Percentiles rank a stretch among this genome's conserved stretches.
These are phyloP conservation scores for Brasenia schreberi DNA, from an alignment of 164 flowering plant species.

Conservation along the genomic window DNA sequence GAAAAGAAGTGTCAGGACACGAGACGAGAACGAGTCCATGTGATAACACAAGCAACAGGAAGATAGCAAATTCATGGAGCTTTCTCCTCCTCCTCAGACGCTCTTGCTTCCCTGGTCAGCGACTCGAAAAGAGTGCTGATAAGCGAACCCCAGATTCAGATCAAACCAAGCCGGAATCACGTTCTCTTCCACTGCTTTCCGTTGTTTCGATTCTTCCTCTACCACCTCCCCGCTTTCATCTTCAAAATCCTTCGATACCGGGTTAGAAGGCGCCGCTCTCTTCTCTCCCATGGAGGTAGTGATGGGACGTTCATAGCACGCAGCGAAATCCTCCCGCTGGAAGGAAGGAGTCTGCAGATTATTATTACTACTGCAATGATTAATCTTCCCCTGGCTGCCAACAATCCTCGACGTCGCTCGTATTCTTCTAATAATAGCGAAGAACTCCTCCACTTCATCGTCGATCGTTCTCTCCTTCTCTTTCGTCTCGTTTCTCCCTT, in stretches of 20 bases:
- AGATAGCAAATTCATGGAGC: no score
- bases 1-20: no score
- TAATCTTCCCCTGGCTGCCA: background rate
- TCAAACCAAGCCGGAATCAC: background rate
- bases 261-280: background rate
- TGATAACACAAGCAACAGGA: no score
- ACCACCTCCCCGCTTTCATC: background rate
- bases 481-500: background rate
- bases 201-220: background rate
- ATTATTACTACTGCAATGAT: no score
- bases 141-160: background rate
- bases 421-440: background rate
- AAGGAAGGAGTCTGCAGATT: background rate
- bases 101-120: no score
- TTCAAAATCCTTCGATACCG: background rate
- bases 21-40: no score
- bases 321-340: background rate
- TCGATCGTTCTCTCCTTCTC: background rate
- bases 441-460: background rate
- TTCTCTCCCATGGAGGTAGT: background rate
- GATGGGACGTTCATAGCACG: background rate
- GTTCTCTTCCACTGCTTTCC: background rate
- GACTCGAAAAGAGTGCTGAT: no score
- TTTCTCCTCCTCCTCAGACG: no score
- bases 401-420: background rate